Conservation (phyloP, 257 asterid genomes). For the Nicotiana sylvestris region DNA sequence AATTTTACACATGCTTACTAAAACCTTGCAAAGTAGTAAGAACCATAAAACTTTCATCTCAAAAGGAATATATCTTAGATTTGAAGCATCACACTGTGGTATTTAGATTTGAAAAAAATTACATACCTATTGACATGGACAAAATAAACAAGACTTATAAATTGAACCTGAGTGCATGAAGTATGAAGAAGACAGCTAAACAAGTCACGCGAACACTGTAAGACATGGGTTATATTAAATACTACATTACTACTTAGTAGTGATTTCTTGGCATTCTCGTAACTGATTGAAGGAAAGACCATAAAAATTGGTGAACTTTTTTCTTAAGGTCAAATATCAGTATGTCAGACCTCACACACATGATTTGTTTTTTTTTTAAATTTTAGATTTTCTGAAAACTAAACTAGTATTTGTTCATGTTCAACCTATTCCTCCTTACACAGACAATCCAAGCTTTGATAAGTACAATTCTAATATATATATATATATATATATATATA, state of each 20-base stretch:
- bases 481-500: too few relatives aligned
- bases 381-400: too few relatives aligned
- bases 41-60: not conserved
- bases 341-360: too few relatives aligned
- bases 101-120: not conserved
- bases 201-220: not conserved
- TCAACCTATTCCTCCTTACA: too few relatives aligned
- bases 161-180: not conserved
- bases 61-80: not conserved
- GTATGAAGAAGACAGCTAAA: not conserved
- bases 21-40: not conserved
- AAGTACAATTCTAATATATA: too few relatives aligned
- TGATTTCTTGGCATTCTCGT: not conserved
- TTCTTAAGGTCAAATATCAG: not conserved
- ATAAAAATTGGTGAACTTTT: not conserved
- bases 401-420: too few relatives aligned
- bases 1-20: not conserved
- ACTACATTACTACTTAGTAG: not conserved
- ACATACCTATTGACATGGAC: slow-evolving; percentile 1
- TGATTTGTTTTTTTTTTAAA: too few relatives aligned
- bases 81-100: not conserved
- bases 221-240: not conserved
- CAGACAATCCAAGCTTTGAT: too few relatives aligned
- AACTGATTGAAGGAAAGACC: not conserved
- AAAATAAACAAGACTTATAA: not conserved